Base-by-base conservation (phyloP, 768 basidiomycete species). In the Tricholoma matsutake region DNA sequence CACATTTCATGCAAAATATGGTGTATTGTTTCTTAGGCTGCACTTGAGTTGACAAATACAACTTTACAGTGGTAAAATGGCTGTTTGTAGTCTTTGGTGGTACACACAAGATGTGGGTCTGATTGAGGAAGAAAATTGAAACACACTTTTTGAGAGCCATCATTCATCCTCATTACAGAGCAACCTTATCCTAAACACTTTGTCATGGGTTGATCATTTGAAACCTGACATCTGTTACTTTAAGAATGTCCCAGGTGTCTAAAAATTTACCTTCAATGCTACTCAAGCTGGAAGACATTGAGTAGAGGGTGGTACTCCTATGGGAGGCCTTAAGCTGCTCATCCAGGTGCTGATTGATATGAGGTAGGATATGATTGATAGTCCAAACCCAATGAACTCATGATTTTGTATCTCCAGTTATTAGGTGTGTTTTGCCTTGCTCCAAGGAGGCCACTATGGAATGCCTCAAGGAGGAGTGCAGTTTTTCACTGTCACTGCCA, bases 301-400 rank as follows among this genome's bases (percentile, higher is more conserved):
- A n/a, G 76, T 86, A 0, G 78, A 76, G 49, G 89, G 88, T 11
- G 89, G 88, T 0, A 82, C 91, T 39, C 76, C 81, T n/a, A 83
- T 84, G 80, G 92, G 92, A 6, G 89, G 89, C 0, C 67, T 93
- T 1, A 92, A 91, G 69, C 78, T 93, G 16, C 67, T 92, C 18
- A 68, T 85, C 0, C 75, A 85, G 4, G 82, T 84, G 0, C 68
- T 94, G 61, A 66, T 86, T 4, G 83, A 86, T 31, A 84, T 94
- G 83, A 80, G 80, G 91, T 92, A 69, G 56, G 76, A 63, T 39
- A 8, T 31, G 47, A 53, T 22, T 13, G 11, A 6, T 56, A 34
- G 58, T 31, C 34, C 60, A 28, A 4, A 41, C 43, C 7, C 2
- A 16, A 32, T 9, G 58, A 18, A 35, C 16, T 25, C 29, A 54